These are phyloP conservation scores for Phytophthora hibernalis DNA, from an alignment of 352 stramenopile genomes.

Conservation along the genomic window DNA sequence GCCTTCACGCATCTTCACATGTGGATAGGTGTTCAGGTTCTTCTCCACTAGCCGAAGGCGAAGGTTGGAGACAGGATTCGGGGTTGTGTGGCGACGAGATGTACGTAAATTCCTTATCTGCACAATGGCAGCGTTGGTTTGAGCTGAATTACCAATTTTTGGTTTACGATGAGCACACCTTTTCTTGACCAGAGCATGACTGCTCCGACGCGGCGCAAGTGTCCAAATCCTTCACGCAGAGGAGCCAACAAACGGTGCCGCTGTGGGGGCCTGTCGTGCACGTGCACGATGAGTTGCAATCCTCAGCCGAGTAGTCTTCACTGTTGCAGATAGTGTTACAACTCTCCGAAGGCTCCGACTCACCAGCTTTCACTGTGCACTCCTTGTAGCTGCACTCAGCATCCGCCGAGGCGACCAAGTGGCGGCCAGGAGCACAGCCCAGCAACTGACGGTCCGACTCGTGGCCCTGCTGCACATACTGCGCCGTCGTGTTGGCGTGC, in stretches of 20 bases:
- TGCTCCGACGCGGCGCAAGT: slow-evolving; percentile 36
- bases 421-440: slow-evolving; percentile 42
- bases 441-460: slow-evolving; percentile 37
- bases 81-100: no score
- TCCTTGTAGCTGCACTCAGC: slow-evolving; percentile 38
- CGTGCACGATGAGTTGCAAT: slow-evolving; percentile 37
- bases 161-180: slow-evolving; percentile 25
- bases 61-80: no score
- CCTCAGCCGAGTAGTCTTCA: slow-evolving; percentile 26
- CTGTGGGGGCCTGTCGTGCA: slow-evolving; percentile 35
- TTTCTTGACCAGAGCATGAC: slow-evolving; percentile 47
- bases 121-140: no score
- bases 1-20: no score
- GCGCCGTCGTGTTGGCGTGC: slow-evolving; percentile 42
- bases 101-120: no score
- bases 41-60: neutral
- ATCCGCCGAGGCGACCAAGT: slow-evolving; percentile 41
- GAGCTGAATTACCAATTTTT: no score
- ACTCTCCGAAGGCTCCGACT: slow-evolving; percentile 30
- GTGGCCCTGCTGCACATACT: slow-evolving; percentile 33
- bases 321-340: slow-evolving; percentile 55
- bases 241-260: slow-evolving; percentile 57
- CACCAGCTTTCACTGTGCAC: slow-evolving; percentile 41
- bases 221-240: slow-evolving; percentile 58
- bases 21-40: neutral